Base-by-base conservation (phyloP, 352 stramenopile species). In the Phytophthora palmivora region DNA sequence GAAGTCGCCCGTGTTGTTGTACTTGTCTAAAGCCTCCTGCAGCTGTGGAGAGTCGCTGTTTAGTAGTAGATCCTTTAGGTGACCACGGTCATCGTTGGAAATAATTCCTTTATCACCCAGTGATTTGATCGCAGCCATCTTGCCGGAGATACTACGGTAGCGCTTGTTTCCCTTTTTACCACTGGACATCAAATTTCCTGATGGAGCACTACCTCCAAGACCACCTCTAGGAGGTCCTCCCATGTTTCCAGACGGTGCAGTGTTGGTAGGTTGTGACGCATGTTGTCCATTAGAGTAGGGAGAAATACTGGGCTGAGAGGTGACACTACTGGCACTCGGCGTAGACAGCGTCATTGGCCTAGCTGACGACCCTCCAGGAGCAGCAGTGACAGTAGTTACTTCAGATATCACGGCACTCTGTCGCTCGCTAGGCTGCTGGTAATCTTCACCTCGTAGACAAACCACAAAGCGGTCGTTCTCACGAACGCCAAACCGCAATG, bases 51-150 rank as follows among this genome's bases (percentile, higher is more conserved):
- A 91, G 69, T 93, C 82, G 43, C 85, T 89, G 70, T 93, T 91
- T 11, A 93, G 69, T 60, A 93, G 56, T 43, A 93, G 49, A 68
- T 91, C 84, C 51, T 93, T 93, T 41, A 93, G 24, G 38, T 91
- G 78, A 0, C 80, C 82, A 12, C 80, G 79, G 55, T 91, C 82
- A 11, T 89, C 82, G 19, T 75, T 79, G 18, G 70, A 86, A 42
- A 93, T 93, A 15, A 93, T 37, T 1, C 84, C 84, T 26, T 89
- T 89, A 55, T 91, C 82, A 3, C 80, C 73, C 3, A 93, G 57
- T 49, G 80, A 84, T 62, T 93, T 93, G 66, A 93, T 93, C 14
- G 82, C 84, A 50, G 82, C 84, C 84, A 93, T 93, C 47, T 93
- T 93, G 30, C 84, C 74, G 1, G 79, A 89, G 46, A 92, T 89